Base-by-base conservation (phyloP, 129 eudicot genomes). In the Chrysanthemum makinoi region DNA sequence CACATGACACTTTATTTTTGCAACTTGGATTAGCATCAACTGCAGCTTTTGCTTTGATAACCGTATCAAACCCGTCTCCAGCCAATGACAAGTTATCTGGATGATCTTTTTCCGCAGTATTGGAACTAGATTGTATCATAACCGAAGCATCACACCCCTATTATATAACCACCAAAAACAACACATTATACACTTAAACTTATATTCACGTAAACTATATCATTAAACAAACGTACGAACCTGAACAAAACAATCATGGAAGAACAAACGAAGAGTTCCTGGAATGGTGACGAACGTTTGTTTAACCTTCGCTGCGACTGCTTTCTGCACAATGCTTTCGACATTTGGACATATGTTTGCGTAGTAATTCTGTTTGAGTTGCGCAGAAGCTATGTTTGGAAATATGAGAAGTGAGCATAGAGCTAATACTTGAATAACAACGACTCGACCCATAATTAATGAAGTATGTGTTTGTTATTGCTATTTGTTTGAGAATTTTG, bases 61-160 rank as follows among this genome's bases (percentile, higher is more conserved):
- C 90, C 0, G 93, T 84, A 62, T 88, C 96, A 13, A 91, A 90
- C 30, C 96, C 96, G 49, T 91, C 97, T 76, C 97, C 97, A 0
- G 95, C 95, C 33, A 91, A 66, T 2, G 97, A 91, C 59, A 85
- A 47, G 68, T 91, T 91, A 61, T 87, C 95, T 6, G 82, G 80
- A 62, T 87, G 86, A 72, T 91, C 97, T 76, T 88, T 91, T 70
- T 91, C 97, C 0, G 97, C 96, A 1, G 47, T 84, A 72, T 84
- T 82, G 3, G 80, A 75, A 11, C 84, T 78, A 15, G 97, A 88
- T 51, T 74, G 73, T 10, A 88, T 70, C 57, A 91, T 73, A 20
- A 86, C 83, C n/a, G 97, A 91, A 28, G 97, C 97, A 84, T 90
- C 96, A 72, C 96, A 87, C 16, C 96, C 96, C 96, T 89, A 66